phyloP scores from a whole-genome alignment of 257 asterid genomes.

The Sherardia arvensis region DNA sequence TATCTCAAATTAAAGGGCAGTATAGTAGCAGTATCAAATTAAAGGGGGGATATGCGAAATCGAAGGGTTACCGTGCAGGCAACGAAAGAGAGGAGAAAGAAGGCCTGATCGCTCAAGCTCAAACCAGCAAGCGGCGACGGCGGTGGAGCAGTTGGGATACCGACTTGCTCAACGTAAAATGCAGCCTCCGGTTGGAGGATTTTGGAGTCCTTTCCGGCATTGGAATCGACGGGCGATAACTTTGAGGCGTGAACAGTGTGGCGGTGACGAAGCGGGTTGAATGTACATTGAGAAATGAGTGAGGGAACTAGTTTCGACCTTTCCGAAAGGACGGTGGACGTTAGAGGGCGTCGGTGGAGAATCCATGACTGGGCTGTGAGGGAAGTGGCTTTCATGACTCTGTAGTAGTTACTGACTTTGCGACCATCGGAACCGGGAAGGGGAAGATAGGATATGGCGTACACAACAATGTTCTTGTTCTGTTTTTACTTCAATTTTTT shows the following conservation, averaged over 20 bases:
- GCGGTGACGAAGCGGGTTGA: slow-evolving; percentile 5
- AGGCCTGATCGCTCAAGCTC: slow-evolving; percentile 57
- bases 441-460: background rate
- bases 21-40: background rate
- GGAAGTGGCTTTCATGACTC: slow-evolving; percentile 9
- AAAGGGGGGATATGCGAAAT: background rate
- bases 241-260: slow-evolving; percentile 2
- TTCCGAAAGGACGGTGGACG: background rate
- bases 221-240: slow-evolving; percentile 9
- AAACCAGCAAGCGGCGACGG: slow-evolving; percentile 31
- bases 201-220: slow-evolving; percentile 16
- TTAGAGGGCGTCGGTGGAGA: background rate
- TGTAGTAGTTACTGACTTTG: background rate
- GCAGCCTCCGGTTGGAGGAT: slow-evolving; percentile 21
- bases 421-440: background rate
- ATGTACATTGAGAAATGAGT: background rate
- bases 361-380: background rate
- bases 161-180: slow-evolving; percentile 39
- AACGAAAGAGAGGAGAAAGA: slow-evolving; percentile 56
- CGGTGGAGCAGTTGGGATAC: slow-evolving; percentile 38
- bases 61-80: slow-evolving; percentile 54
- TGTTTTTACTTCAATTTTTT: background rate
- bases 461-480: background rate
- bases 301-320: background rate
- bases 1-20: too few species aligned